These are phyloP conservation scores for Infundibulicybe gibba DNA, from an alignment of 768 basidiomycete genomes.

Conservation along the genomic window DNA sequence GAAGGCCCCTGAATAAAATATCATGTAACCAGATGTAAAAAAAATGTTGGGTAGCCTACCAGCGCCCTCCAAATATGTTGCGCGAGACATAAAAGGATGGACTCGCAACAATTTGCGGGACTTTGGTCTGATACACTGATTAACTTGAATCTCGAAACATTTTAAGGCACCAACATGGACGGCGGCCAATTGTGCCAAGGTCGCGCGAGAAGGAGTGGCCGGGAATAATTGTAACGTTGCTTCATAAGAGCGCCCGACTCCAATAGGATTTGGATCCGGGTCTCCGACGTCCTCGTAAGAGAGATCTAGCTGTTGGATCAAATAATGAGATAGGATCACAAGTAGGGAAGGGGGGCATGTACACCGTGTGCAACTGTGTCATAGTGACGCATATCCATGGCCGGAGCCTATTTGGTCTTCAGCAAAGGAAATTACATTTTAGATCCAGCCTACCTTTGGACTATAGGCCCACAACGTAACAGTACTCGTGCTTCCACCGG, in stretches of 20 bases:
- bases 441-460: slow-evolving; percentile 20
- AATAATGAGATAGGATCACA: not conserved
- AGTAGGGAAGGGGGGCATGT: not conserved
- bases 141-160: not conserved
- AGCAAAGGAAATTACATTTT: not conserved
- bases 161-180: slow-evolving; percentile 19
- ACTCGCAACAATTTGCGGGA: slow-evolving; percentile 28
- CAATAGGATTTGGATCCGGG: slow-evolving; percentile 30
- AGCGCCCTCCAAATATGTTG: slow-evolving; percentile 32
- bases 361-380: slow-evolving; percentile 34
- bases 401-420: slow-evolving; percentile 17
- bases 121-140: slow-evolving; percentile 17
- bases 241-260: slow-evolving; percentile 34
- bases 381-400: slow-evolving; percentile 35
- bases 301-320: slow-evolving; percentile 24
- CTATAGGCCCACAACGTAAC: slow-evolving; percentile 35
- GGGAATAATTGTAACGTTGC: slow-evolving; percentile 28
- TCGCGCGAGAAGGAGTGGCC: slow-evolving; percentile 25
- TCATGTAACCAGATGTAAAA: not conserved
- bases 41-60: slow-evolving; percentile 12
- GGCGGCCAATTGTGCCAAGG: slow-evolving; percentile 23
- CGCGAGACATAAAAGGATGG: slow-evolving; percentile 31
- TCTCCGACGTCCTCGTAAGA: slow-evolving; percentile 36
- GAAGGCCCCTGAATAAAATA: slow-evolving; percentile 20
- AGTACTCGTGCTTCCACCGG: slow-evolving; percentile 20